Evolutionary conservation across 176 grass and related monocot species (phyloP).

Genomic region (Leersia perrieri): DNA sequence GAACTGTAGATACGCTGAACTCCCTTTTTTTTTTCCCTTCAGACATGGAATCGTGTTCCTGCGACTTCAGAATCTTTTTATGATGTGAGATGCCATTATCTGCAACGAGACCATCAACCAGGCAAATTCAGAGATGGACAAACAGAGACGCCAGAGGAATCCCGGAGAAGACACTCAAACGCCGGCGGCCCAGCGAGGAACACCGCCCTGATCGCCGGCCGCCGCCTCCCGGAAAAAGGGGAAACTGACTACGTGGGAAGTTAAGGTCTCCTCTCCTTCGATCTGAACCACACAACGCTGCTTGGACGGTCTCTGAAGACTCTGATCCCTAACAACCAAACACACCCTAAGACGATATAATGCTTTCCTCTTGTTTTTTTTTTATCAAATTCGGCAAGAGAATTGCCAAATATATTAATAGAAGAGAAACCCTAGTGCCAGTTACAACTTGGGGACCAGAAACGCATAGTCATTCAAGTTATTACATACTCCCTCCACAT

Average conservation of each 20-base stretch:
- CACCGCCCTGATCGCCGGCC: background rate
- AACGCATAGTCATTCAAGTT: too few species aligned
- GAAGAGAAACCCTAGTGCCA: too few species aligned
- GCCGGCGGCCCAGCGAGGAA: too few species aligned
- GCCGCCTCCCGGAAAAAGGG: too few species aligned
- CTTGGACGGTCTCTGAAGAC: background rate
- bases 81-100: background rate
- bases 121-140: too few species aligned
- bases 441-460: too few species aligned
- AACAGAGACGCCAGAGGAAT: background rate
- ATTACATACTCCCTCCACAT: too few species aligned
- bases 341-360: too few species aligned
- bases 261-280: background rate
- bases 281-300: background rate
- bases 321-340: background rate
- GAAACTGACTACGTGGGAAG: background rate
- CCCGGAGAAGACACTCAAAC: background rate
- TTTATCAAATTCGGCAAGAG: too few species aligned
- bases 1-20: background rate
- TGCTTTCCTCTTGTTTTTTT: too few species aligned
- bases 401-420: too few species aligned
- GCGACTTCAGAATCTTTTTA: background rate
- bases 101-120: background rate
- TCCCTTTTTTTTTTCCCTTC: background rate
- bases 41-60: background rate